Evolutionary conservation across 2,329 filamentous ascomycete genomes (phyloP).

Genomic region (Intubia oerlemansii): DNA sequence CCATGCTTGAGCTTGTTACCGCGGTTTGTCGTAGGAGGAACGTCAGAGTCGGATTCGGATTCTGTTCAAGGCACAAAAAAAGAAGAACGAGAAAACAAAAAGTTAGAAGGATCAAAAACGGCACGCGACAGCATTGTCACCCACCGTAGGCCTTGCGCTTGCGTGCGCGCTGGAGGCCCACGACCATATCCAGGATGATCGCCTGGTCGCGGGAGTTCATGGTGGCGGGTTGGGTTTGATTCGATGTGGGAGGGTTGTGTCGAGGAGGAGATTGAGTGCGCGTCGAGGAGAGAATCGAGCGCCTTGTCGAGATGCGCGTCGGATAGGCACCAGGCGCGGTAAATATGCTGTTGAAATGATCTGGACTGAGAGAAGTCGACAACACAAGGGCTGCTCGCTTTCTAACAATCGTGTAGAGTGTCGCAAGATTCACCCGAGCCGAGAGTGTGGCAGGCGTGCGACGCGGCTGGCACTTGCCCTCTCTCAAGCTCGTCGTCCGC

Average conservation of each 20-base stretch:
- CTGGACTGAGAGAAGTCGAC: too few species aligned
- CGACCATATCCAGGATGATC: slow-evolving; percentile 7
- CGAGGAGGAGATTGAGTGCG: background rate
- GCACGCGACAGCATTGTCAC: background rate
- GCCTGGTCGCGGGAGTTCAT: slow-evolving; percentile 9
- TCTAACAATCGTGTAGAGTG: too few species aligned
- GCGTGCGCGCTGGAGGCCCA: slow-evolving; percentile 8
- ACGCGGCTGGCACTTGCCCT: too few species aligned
- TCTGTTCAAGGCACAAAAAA: slow-evolving; percentile 24
- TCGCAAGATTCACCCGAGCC: too few species aligned
- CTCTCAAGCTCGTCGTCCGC: too few species aligned
- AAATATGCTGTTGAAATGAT: background rate
- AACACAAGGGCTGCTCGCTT: too few species aligned
- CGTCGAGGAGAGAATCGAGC: background rate
- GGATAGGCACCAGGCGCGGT: too few species aligned
- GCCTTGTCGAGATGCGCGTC: too few species aligned
- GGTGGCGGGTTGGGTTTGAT: background rate
- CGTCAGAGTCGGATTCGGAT: slow-evolving; percentile 56
- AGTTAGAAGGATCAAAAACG: background rate
- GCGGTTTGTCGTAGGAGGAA: slow-evolving; percentile 49
- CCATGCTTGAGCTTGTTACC: slow-evolving; percentile 62
- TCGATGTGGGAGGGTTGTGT: background rate
- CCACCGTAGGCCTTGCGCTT: slow-evolving; percentile 9
- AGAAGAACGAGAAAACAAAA: background rate
- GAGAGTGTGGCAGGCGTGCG: too few species aligned